Conservation (phyloP, 2,329 filamentous ascomycete species). For the Thielaviopsis cerberus region DNA sequence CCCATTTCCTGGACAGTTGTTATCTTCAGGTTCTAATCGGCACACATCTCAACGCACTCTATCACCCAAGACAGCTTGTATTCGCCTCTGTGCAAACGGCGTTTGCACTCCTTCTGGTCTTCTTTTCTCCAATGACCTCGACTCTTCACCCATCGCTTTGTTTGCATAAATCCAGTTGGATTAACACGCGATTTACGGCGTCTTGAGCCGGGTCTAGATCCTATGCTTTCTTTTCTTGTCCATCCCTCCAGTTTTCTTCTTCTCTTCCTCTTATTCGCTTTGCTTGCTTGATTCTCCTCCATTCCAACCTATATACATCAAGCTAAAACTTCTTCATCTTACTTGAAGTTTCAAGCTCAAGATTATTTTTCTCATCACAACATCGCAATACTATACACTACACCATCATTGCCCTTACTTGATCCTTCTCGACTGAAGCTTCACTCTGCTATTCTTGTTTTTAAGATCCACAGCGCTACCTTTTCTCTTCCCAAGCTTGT, state of each 20-base stretch:
- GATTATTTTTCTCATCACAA: background rate
- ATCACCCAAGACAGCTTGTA: background rate
- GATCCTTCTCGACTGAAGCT: background rate
- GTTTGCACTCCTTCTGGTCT: background rate
- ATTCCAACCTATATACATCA: background rate
- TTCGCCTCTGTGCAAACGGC: background rate
- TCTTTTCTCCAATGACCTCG: background rate
- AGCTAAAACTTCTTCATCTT: background rate
- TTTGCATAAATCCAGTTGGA: background rate
- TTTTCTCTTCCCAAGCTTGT: background rate
- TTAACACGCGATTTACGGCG: background rate
- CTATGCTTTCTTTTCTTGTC: background rate
- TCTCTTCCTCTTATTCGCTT: background rate
- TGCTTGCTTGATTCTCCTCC: background rate
- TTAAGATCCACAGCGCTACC: background rate
- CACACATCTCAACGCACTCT: background rate
- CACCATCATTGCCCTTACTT: background rate
- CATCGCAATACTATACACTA: background rate
- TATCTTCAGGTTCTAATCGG: background rate
- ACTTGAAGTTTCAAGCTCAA: background rate
- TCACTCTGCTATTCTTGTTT: background rate
- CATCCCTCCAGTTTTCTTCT: background rate
- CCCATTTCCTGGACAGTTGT: background rate
- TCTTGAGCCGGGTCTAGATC: background rate
- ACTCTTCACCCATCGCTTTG: background rate